Evolutionary conservation across 768 basidiomycete genomes (phyloP), one percentile per base, ranked within the genome.

Genomic region (Tylopilus intermedius): DNA sequence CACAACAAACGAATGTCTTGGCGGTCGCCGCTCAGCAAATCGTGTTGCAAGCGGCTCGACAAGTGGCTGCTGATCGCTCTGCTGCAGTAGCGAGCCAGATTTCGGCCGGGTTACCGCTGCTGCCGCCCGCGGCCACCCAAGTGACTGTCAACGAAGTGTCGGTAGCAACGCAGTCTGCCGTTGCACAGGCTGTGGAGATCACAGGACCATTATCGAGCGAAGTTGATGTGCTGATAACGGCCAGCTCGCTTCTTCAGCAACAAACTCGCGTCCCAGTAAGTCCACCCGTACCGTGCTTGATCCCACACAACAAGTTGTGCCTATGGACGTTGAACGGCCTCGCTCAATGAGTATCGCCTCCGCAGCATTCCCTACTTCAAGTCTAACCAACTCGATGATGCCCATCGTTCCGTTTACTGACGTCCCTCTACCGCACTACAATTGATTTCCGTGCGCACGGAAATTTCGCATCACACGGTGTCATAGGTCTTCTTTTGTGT

Each of bases 21-120:
- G 87, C 86, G 5, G 82, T 81, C 11, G 89, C 88, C 4, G 89
- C 88, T 15, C 86, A 88, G 60, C 83, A 88, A 54, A 84, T 91
- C 51, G 90, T 92, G 43, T 76, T 89, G 32, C 83, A 88, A 62
- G 90, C 90, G 26, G 89, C 79, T 14, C 76, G 77, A 46, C 79
- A 80, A 50, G 79, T 80, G 18, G 79, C 76, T 21, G 76, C 79
- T 15, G 79, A 80, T 54, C 75, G 74, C 29, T 73, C 77, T 7
- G 74, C 73, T 10, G 75, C 71, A 3, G 72, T 72, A 2, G 75
- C 70, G 1, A 55, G 59, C 35, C 70, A 77, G 42, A 68, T 76
- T 22, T 71, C 68, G 8, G 72, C 73, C 4, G 76, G 76, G 15
- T 53, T 74, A n/a, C 64, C 71, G 4, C 64, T 68, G 1, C 62